phyloP scores from a whole-genome alignment of 345 rosid species.

The Heritiera fomes region DNA sequence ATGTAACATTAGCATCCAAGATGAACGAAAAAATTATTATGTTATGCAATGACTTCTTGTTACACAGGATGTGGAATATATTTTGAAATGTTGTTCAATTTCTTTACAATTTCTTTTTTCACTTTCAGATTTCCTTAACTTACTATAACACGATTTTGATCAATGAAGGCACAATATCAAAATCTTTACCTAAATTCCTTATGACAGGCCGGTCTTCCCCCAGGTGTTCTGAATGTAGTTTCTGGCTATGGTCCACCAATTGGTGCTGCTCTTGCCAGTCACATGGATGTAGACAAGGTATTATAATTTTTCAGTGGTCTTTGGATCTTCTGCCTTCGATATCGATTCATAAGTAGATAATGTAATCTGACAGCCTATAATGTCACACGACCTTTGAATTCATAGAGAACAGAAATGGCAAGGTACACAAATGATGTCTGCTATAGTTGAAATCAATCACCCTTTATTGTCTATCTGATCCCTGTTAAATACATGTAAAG shows the following conservation, averaged over 20 bases:
- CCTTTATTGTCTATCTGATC: background rate
- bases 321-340: background rate
- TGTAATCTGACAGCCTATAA: background rate
- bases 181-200: constrained; percentile 6
- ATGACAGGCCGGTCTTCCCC: constrained; percentile 87
- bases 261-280: constrained; percentile 84
- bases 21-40: background rate
- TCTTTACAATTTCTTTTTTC: background rate
- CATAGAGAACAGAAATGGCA: background rate
- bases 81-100: background rate
- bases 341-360: background rate
- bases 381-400: background rate
- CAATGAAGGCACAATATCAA: background rate
- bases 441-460: background rate
- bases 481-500: background rate
- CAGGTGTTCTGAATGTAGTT: constrained; percentile 83
- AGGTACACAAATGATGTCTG: background rate
- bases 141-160: background rate
- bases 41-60: background rate
- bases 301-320: background rate
- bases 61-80: background rate
- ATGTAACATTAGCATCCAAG: background rate
- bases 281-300: constrained; percentile 99
- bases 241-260: constrained; percentile 86
- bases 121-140: background rate